Percentiles rank a stretch among this genome's conserved stretches.
phyloP scores from a whole-genome alignment of 352 stramenopile species.

The Pythium plurisporium region DNA sequence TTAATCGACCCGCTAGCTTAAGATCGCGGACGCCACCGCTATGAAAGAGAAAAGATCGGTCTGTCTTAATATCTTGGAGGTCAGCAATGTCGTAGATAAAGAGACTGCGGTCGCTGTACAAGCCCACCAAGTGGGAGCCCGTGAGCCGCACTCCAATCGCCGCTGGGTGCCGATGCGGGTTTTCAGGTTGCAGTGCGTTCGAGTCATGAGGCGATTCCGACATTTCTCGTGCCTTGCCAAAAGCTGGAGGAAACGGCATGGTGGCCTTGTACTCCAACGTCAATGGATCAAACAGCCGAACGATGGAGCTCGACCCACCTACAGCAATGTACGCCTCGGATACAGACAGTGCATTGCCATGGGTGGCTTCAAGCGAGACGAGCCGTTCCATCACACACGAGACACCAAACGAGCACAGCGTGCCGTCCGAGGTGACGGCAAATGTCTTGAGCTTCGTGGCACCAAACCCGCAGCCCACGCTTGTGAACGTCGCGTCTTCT shows the following conservation, averaged over 20 bases:
- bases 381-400: slow-evolving; percentile 71
- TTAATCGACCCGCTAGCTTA: slow-evolving; percentile 41
- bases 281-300: slow-evolving; percentile 66
- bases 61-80: slow-evolving; percentile 35
- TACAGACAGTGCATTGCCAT: slow-evolving; percentile 69
- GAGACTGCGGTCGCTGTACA: slow-evolving; percentile 80
- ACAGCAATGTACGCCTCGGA: slow-evolving; percentile 69
- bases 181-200: slow-evolving; percentile 40
- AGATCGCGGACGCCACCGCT: slow-evolving; percentile 66
- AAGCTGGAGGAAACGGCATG: slow-evolving; percentile 69
- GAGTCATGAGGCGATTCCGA: not conserved
- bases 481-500: slow-evolving; percentile 60
- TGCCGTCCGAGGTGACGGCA: slow-evolving; percentile 62
- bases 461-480: slow-evolving; percentile 58
- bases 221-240: slow-evolving; percentile 40
- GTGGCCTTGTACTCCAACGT: slow-evolving; percentile 72
- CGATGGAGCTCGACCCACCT: slow-evolving; percentile 53
- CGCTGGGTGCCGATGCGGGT: slow-evolving; percentile 52
- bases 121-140: slow-evolving; percentile 49
- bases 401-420: slow-evolving; percentile 71
- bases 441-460: slow-evolving; percentile 63
- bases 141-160: slow-evolving; percentile 55
- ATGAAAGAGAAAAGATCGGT: slow-evolving; percentile 82
- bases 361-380: slow-evolving; percentile 58
- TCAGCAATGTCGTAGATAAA: slow-evolving; percentile 75